phyloP scores from a whole-genome alignment of 2,329 filamentous ascomycete genomes.

The Colletotrichum acutatum region DNA sequence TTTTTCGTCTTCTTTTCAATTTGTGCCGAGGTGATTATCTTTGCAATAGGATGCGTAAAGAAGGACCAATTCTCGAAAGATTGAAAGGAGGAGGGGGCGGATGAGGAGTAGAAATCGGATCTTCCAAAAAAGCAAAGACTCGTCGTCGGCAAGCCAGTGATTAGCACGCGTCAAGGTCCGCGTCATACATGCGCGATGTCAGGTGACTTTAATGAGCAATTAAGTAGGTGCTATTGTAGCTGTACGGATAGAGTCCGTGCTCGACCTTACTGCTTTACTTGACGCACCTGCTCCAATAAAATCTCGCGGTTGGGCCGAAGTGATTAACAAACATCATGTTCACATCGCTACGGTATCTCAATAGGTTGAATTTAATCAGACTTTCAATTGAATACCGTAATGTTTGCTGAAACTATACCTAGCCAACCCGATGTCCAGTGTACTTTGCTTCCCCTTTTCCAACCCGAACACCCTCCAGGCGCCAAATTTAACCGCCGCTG shows the following conservation, averaged over 20 bases:
- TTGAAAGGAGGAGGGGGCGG: no score
- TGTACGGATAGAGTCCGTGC: not conserved
- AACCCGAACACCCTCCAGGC: not conserved
- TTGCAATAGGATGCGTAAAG: not conserved
- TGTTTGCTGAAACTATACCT: not conserved
- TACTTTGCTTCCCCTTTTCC: slow-evolving; percentile 2
- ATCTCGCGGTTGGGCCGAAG: not conserved
- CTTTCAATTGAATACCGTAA: not conserved
- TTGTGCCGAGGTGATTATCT: not conserved
- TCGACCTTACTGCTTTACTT: not conserved
- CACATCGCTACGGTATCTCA: not conserved
- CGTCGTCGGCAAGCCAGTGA: not conserved
- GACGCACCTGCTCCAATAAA: not conserved
- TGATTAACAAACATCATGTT: not conserved
- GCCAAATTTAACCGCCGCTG: not conserved
- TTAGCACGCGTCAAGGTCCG: slow-evolving; percentile 22
- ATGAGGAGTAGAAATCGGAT: not conserved
- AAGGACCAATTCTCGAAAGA: not conserved
- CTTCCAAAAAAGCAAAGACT: slow-evolving; percentile 7
- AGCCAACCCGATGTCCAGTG: not conserved
- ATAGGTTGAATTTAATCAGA: not conserved
- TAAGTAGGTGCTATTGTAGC: not conserved
- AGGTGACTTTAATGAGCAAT: slow-evolving; percentile 21
- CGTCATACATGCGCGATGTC: slow-evolving; percentile 20
- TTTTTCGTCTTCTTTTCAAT: slow-evolving; percentile 39